A percentile compares a stretch with the other conserved stretches of the same genome.
These are phyloP conservation scores for Pseudonitzschia pungens DNA, from an alignment of 108 stramenopile species.

Conservation along the genomic window DNA sequence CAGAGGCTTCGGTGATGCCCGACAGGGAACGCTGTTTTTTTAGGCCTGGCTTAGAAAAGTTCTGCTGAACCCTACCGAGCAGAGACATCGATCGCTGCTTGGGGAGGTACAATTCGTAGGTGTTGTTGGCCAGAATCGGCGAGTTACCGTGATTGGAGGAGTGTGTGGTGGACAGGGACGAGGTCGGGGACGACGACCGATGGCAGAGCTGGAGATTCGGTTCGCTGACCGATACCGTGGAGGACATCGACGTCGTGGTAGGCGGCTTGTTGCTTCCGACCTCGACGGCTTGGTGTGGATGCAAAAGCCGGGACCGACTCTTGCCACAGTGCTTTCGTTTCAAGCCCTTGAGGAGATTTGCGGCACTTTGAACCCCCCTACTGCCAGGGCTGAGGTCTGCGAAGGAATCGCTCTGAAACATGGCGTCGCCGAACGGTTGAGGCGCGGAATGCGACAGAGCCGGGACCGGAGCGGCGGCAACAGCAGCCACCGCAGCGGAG, in stretches of 20 bases:
- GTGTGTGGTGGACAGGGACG: not conserved
- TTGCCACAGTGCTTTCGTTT: not conserved
- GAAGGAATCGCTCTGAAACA: not conserved
- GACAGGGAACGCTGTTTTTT: not conserved
- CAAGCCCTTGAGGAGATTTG: conserved; percentile 47
- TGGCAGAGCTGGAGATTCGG: not conserved
- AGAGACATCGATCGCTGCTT: conserved; percentile 19
- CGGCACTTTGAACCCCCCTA: conserved; percentile 51
- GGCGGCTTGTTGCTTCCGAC: not conserved
- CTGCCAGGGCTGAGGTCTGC: conserved; percentile 32
- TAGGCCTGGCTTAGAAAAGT: not conserved
- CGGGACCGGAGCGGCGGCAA: not conserved
- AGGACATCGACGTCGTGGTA: not conserved
- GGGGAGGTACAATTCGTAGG: not conserved
- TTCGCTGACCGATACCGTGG: not conserved
- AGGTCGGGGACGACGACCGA: conserved; percentile 2
- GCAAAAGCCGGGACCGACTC: conserved; percentile 3
- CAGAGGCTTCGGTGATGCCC: not conserved
- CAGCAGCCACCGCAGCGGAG: too few species aligned
- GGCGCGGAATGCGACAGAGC: not conserved
- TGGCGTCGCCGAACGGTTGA: not conserved
- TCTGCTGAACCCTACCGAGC: conserved; percentile 18
- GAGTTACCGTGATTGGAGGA: not conserved
- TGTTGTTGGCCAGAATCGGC: not conserved
- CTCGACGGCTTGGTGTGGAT: not conserved